Evolutionary conservation across 225 moss, liverwort and hornwort genomes (phyloP), one percentile per base, ranked within the genome.

Genomic region (Polytrichum formosum): DNA sequence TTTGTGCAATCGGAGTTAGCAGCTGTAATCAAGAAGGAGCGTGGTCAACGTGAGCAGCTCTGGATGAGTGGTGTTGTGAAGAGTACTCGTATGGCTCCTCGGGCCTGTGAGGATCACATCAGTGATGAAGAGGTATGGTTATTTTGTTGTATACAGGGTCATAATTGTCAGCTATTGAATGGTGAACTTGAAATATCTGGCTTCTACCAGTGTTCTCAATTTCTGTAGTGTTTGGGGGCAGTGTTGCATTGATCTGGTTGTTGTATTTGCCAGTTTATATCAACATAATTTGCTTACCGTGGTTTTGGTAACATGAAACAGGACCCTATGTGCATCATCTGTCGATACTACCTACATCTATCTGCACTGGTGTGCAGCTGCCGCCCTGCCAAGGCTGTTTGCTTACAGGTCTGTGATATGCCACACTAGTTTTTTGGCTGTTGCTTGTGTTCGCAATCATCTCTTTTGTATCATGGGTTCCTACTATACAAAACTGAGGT

Each of bases 311-410:
- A 7, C 27, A 27, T 64, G 54, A 10, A 31, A 58, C 83, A 96
- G 96, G 96, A 96, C 75, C 90, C 84, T 23, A 91, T 90, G 85
- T 96, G 96, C 73, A 93, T 96, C 72, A 96, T 96, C 67, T 96
- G 93, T 76, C 87, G 92, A 26, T 96, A 96, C 70, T 96, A 93
- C 70, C 73, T 96, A 72, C 96, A 93, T 79, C 74, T 96, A 55
- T 96, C 96, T 77, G 91, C 93, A 76, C 91, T 96, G 72, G 90
- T 93, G 75, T 96, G 96, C 84, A 80, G 81, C 72, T 96, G 96
- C 76, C 96, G 93, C 58, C 96, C 96, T 56, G 87, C 91, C 58
- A 96, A 91, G 87, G 93, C 92, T 25, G 96, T 96, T 21, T 96
- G 96, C 76, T 88, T 96, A 76, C 90, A 96, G 96, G 96, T 96